Evolutionary conservation across 2,329 filamentous ascomycete genomes (phyloP).

Genomic region (Stachybotrys chartarum): DNA sequence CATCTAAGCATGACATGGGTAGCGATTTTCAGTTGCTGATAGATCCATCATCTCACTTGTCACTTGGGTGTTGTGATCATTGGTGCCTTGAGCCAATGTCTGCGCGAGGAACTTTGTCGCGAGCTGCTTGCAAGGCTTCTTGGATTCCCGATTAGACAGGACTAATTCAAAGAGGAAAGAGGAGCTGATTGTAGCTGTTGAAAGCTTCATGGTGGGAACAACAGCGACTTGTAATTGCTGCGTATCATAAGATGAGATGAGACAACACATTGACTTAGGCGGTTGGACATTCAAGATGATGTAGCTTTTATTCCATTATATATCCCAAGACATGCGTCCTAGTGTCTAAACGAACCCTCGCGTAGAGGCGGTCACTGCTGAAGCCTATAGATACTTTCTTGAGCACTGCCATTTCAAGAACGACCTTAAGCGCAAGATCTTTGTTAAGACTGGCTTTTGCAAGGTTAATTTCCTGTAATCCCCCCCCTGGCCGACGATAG

Average conservation of each 20-base stretch:
- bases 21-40: not conserved
- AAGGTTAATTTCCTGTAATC: slow-evolving; percentile 29
- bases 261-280: too few relatives aligned
- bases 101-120: not conserved
- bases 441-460: slow-evolving; percentile 23
- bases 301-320: too few relatives aligned
- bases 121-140: not conserved
- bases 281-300: too few relatives aligned
- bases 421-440: slow-evolving; percentile 21
- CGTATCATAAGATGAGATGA: too few relatives aligned
- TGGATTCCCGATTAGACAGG: too few relatives aligned
- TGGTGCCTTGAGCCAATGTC: not conserved
- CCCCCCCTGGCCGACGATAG: too few relatives aligned
- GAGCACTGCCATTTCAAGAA: slow-evolving; percentile 27
- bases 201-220: too few relatives aligned
- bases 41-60: not conserved
- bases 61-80: not conserved
- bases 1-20: not conserved
- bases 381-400: slow-evolving; percentile 31
- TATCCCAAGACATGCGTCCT: too few relatives aligned
- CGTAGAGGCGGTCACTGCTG: slow-evolving; percentile 13
- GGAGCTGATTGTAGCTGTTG: too few relatives aligned
- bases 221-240: too few relatives aligned
- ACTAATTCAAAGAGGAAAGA: too few relatives aligned
- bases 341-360: too few relatives aligned